Percentiles rank a stretch among this genome's conserved stretches.
phyloP scores from a whole-genome alignment of 768 basidiomycete genomes.

The Leccinum olivaceopallidum region DNA sequence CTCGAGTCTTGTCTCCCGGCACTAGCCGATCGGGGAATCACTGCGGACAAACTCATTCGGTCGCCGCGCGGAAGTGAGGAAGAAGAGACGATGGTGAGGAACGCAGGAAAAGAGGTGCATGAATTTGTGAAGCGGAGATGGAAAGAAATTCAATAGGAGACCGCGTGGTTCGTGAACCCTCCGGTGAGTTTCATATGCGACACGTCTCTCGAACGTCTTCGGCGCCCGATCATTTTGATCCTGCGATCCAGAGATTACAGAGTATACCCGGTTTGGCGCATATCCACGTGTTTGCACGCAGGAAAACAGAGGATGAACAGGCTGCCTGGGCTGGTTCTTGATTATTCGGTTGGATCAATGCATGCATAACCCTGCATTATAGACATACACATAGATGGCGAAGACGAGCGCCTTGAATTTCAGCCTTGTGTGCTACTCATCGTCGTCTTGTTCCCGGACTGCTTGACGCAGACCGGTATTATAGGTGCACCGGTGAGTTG shows the following conservation, averaged over 20 bases:
- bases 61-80: constrained; percentile 51
- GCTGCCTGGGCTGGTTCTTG: constrained; percentile 17
- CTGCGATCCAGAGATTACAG: constrained; percentile 61
- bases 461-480: background rate
- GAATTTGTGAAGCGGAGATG: constrained; percentile 66
- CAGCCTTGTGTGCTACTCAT: background rate
- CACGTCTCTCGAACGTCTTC: background rate
- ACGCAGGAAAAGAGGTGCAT: constrained; percentile 59
- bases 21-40: constrained; percentile 70
- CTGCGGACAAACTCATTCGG: constrained; percentile 56
- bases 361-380: background rate
- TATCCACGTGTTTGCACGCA: constrained; percentile 82
- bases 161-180: constrained; percentile 90
- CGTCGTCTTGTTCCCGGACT: background rate
- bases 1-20: constrained; percentile 59
- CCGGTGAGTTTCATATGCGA: constrained; percentile 49
- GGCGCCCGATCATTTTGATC: background rate
- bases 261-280: constrained; percentile 86
- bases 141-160: constrained; percentile 79
- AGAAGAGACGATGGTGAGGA: constrained; percentile 50
- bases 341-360: background rate
- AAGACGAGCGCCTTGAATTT: constrained; percentile 2
- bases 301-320: constrained; percentile 38
- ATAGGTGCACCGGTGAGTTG: background rate
- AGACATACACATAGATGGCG: constrained; percentile 8